These are phyloP conservation scores for Jatropha podagrica DNA, from an alignment of 441 rosid species.

Conservation along the genomic window DNA sequence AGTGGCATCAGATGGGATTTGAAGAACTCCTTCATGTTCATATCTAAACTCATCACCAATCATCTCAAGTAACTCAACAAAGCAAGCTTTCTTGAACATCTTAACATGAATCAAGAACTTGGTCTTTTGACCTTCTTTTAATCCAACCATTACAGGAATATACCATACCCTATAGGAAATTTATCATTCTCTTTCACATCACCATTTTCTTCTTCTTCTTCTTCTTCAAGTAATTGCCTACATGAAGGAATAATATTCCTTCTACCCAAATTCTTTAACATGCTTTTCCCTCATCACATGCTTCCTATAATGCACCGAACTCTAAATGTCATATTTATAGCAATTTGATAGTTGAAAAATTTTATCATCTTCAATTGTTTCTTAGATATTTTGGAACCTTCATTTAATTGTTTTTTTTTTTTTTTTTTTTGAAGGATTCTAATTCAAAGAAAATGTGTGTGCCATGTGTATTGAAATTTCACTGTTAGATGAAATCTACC, in stretches of 20 bases:
- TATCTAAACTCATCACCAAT: conserved; percentile 29
- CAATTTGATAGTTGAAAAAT: neutral
- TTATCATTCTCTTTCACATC: neutral
- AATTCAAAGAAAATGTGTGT: no score
- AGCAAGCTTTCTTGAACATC: conserved; percentile 28
- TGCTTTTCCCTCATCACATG: neutral
- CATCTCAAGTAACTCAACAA: conserved; percentile 23
- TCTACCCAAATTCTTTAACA: conserved; percentile 3
- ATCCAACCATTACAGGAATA: conserved; percentile 29
- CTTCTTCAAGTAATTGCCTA: neutral
- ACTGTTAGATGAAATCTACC: no score
- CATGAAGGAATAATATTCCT: neutral
- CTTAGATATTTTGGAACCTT: no score
- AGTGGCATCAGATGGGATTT: conserved; percentile 27
- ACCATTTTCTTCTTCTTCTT: neutral
- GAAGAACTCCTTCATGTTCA: conserved; percentile 26
- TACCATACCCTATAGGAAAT: conserved; percentile 27
- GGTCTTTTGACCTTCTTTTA: conserved; percentile 6
- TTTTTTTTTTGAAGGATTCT: no score
- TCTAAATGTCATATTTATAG: neutral
- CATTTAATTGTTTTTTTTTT: no score
- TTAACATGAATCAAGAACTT: conserved; percentile 29
- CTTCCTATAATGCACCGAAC: neutral
- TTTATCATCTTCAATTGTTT: neutral
- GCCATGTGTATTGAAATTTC: no score